A percentile compares a stretch with the other conserved stretches of the same genome.
Evolutionary conservation across 352 stramenopile genomes (phyloP).

Genomic region (Phytophthora megakarya): DNA sequence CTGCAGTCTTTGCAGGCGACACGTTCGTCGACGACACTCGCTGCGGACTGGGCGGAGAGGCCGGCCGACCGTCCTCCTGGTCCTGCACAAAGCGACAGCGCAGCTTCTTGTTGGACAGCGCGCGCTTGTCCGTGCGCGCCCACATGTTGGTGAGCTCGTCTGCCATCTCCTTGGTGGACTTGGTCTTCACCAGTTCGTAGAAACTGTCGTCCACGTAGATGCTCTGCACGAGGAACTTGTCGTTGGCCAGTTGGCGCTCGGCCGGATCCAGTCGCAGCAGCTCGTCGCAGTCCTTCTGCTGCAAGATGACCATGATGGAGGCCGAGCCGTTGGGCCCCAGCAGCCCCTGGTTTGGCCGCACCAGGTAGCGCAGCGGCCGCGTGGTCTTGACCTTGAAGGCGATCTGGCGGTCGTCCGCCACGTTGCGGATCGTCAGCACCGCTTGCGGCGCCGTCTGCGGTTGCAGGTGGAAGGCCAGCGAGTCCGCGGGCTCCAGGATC

Average conservation of each 20-base stretch:
- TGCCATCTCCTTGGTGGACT: constrained; percentile 86
- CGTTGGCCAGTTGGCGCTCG: constrained; percentile 84
- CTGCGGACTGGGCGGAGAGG: constrained; percentile 21
- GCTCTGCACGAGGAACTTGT: constrained; percentile 91
- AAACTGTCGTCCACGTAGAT: constrained; percentile 86
- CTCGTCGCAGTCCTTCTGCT: constrained; percentile 90
- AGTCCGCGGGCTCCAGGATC: constrained; percentile 82
- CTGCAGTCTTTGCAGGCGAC: constrained; percentile 26
- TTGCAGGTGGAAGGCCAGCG: constrained; percentile 74
- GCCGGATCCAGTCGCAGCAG: constrained; percentile 74
- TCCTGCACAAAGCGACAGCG: constrained; percentile 84
- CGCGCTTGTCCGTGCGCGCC: constrained; percentile 78
- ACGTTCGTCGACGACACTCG: constrained; percentile 3
- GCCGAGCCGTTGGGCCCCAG: constrained; percentile 74
- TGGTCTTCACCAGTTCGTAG: constrained; percentile 87
- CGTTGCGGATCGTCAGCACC: constrained; percentile 85
- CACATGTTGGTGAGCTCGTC: constrained; percentile 90
- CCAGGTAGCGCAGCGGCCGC: constrained; percentile 86
- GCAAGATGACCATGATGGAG: constrained; percentile 87
- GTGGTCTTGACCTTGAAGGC: constrained; percentile 92
- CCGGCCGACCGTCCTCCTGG: constrained; percentile 24
- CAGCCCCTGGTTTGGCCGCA: constrained; percentile 88
- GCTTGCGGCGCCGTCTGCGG: constrained; percentile 71
- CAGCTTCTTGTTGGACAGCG: constrained; percentile 88
- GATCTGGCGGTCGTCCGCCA: constrained; percentile 80